Conservation (phyloP, 768 basidiomycete species). For the Lentinula guzmanii region DNA sequence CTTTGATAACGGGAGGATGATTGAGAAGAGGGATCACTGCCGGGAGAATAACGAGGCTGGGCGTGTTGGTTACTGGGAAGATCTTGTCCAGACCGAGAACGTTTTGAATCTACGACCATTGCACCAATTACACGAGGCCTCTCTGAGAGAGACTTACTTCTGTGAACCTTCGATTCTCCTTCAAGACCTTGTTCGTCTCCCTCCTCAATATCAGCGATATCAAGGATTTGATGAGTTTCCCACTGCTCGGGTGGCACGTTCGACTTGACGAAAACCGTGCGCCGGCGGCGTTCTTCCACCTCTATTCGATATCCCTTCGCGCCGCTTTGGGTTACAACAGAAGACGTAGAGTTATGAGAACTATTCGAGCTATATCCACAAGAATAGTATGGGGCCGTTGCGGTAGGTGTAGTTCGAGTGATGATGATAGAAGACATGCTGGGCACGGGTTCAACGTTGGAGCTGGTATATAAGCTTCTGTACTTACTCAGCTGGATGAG, state of each 20-base stretch:
- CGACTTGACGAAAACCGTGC: slow-evolving; percentile 39
- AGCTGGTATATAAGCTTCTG: background rate
- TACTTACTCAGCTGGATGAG: background rate
- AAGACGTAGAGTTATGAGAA: background rate
- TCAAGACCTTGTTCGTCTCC: slow-evolving; percentile 15
- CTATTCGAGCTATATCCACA: slow-evolving; percentile 40
- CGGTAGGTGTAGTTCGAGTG: slow-evolving; percentile 18
- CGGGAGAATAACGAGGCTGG: background rate
- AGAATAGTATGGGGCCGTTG: slow-evolving; percentile 21
- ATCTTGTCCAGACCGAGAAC: slow-evolving; percentile 5
- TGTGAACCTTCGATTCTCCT: background rate
- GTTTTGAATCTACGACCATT: background rate
- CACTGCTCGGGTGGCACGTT: slow-evolving; percentile 37
- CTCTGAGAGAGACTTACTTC: slow-evolving; percentile 6
- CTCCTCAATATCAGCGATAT: slow-evolving; percentile 16
- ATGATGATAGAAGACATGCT: slow-evolving; percentile 10
- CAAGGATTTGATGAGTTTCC: slow-evolving; percentile 20
- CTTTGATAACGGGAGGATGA: background rate
- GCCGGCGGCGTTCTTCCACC: slow-evolving; percentile 21
- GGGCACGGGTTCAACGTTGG: background rate
- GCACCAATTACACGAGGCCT: background rate
- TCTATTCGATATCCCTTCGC: background rate
- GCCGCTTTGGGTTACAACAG: background rate
- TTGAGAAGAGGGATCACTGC: background rate
- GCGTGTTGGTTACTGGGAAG: background rate